Evolutionary conservation across 1,284 basidiomycete species (phyloP), one percentile per base, ranked within the genome.

Genomic region (Ceratobasidium papillatum): DNA sequence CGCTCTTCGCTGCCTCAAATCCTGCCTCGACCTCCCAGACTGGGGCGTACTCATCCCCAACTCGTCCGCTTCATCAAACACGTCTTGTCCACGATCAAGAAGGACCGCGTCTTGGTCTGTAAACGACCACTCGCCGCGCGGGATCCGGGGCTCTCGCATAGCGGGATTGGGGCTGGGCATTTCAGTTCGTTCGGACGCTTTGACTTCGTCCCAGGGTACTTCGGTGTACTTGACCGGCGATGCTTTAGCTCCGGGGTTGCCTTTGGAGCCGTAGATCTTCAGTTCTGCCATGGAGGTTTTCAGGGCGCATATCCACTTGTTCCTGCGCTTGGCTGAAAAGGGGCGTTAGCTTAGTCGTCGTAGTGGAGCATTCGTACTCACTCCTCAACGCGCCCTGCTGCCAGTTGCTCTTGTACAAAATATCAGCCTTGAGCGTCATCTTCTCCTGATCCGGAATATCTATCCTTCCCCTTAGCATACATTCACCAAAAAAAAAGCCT

Each of bases 391-490:
- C 88, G 27, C 89, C 90, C 79, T 94, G 92, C 81, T 95, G 94
- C 85, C 90, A 92, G 81, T 96, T 97, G 78, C 90, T 91, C 85
- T 95, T 96, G 86, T 95, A 96, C 81, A 91, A 92, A 83, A 97
- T 97, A 80, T 93, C 91, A 32, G 92, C 91, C 76, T 88, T 88
- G 22, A 97, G 85, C 0, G 87, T 86, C 86, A 97, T 88, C 81
- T 91, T 94, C 76, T 86, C 87, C 81, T 97, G 95, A 3, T 87
- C 92, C 27, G 91, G 91, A 78, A 96, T 92, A 81, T 95, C 94
- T 88, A 80, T 80, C 4, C 79, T 52, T 17, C 34, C 19, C 45
- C 8, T 71, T n/a, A 51, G 34, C 27, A 54, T 25, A 56, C 30
- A 34, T 38, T 1, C 32, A 19, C 19, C 12, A 43, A 54, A 27